Conservation (phyloP, 345 rosid genomes). For the Rhizophora mangle region DNA sequence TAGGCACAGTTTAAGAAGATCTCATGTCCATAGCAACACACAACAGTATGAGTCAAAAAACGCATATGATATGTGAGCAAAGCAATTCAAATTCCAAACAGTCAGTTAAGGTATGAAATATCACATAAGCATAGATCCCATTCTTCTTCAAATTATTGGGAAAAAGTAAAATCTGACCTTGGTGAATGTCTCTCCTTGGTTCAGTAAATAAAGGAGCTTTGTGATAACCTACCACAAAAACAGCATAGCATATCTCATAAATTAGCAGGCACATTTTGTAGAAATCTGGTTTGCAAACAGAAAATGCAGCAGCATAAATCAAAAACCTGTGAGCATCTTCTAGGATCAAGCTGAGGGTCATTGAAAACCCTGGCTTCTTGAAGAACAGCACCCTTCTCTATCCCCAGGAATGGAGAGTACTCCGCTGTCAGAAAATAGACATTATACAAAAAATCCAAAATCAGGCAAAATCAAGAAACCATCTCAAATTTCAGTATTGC, state of each 20-base stretch:
- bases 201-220: conserved; percentile 86
- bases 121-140: not conserved
- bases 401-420: conserved; percentile 89
- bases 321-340: conserved; percentile 95
- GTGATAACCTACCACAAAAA: conserved; percentile 70
- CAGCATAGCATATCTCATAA: conserved; percentile 12
- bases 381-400: conserved; percentile 97
- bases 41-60: no score
- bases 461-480: not conserved
- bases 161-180: conserved; percentile 48
- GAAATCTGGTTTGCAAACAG: not conserved
- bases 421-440: conserved; percentile 50
- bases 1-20: conserved; percentile 5
- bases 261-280: not conserved
- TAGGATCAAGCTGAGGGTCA: conserved; percentile 95
- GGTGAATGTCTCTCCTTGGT: conserved; percentile 92
- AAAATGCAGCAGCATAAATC: conserved; percentile 1
- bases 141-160: conserved; percentile 1
- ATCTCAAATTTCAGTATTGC: not conserved
- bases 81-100: no score
- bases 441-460: not conserved
- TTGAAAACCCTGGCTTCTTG: conserved; percentile 98
- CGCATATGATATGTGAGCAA: not conserved
- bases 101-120: not conserved
- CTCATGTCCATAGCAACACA: no score